These are phyloP conservation scores for Fusarium sp. DNA, from an alignment of 2,329 filamentous ascomycete genomes.

Conservation along the genomic window DNA sequence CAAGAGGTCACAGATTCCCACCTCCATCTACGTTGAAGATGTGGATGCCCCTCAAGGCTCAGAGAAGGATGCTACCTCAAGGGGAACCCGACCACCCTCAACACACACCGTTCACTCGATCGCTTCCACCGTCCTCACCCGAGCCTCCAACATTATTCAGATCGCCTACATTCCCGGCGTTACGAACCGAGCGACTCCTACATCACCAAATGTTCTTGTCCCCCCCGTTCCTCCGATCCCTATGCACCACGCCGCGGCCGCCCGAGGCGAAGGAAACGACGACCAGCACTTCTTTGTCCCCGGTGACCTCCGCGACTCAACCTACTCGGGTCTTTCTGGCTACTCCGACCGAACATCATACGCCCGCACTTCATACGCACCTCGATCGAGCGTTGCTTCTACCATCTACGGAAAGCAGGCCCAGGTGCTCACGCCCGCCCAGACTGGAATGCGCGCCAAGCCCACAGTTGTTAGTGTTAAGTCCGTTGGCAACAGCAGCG, in stretches of 20 bases:
- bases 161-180: conserved; percentile 99
- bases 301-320: conserved; percentile 89
- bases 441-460: conserved; percentile 88
- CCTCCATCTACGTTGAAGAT: conserved; percentile 68
- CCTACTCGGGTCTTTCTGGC: conserved; percentile 82
- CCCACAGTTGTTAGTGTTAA: conserved; percentile 95
- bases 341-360: conserved; percentile 72
- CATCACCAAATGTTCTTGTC: conserved; percentile 83
- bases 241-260: conserved; percentile 65
- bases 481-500: conserved; percentile 69
- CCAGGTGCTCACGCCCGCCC: conserved; percentile 83
- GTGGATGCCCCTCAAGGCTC: conserved; percentile 56
- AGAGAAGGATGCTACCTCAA: conserved; percentile 60
- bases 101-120: conserved; percentile 91
- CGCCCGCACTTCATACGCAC: conserved; percentile 68
- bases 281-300: conserved; percentile 96
- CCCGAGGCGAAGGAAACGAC: conserved; percentile 65
- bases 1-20: conserved; percentile 72
- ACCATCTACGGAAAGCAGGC: conserved; percentile 95
- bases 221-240: conserved; percentile 96
- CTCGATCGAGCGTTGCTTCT: conserved; percentile 83
- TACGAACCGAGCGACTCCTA: conserved; percentile 87
- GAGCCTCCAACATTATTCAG: conserved; percentile 98
- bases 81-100: conserved; percentile 72
- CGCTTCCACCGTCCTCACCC: conserved; percentile 93